phyloP scores from a whole-genome alignment of 306 rosid species.

The Inga oerstediana region DNA sequence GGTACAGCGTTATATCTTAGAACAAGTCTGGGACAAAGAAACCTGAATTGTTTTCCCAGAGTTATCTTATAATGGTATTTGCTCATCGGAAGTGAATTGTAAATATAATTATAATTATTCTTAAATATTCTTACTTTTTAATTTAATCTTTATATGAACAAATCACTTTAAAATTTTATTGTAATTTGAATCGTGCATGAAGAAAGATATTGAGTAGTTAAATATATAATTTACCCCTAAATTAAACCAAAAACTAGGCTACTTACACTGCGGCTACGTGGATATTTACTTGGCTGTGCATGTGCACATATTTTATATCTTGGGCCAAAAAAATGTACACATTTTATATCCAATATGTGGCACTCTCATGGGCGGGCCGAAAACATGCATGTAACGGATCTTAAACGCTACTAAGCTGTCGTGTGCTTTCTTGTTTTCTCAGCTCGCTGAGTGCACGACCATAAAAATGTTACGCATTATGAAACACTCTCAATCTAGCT shows the following conservation, averaged over 20 bases:
- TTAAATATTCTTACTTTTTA: too few species aligned
- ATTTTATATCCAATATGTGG: too few species aligned
- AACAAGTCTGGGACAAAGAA: neutral
- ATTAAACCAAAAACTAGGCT: too few species aligned
- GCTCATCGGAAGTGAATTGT: neutral
- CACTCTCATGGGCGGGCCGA: too few species aligned
- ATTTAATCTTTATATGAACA: too few species aligned
- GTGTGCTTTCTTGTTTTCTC: neutral
- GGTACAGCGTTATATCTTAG: neutral
- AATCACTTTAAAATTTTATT: too few species aligned
- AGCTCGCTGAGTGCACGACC: neutral
- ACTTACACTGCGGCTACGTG: too few species aligned
- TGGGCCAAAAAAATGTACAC: neutral
- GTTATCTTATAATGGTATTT: neutral
- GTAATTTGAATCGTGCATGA: neutral
- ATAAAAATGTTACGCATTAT: neutral
- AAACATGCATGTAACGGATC: neutral
- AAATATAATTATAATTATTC: too few species aligned
- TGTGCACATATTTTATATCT: too few species aligned
- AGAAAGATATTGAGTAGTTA: neutral
- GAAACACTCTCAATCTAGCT: neutral
- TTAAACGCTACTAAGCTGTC: neutral
- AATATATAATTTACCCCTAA: neutral
- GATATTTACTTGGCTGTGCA: too few species aligned
- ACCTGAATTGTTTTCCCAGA: neutral